Evolutionary conservation across 768 basidiomycete species (phyloP), one percentile per base, ranked within the genome.

Genomic region (Sarcodon aspratus): DNA sequence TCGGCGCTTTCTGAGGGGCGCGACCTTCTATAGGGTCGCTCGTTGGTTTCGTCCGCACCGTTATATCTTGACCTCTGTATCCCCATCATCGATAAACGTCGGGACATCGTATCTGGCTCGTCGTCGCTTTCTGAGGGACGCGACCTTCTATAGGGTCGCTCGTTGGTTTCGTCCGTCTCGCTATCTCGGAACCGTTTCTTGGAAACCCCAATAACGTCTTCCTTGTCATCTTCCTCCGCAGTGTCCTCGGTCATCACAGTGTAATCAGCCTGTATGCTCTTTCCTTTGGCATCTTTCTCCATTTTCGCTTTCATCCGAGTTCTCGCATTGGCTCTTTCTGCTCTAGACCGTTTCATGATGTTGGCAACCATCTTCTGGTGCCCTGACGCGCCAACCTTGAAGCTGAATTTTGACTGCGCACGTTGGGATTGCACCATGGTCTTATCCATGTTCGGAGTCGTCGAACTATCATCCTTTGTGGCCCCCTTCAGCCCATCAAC

Each of bases 161-260:
- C 21, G 21, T 27, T 27, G 21, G 21, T 27, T 27, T 27, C 21
- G 21, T 27, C 21, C 33, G 55, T 51, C 34, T 44, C 52, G 50
- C 36, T 59, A 49, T 48, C 11, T 55, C 54, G 36, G 37, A 54
- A 48, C 46, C 50, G 36, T 53, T 53, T 11, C 48, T 45, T 9
- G 48, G 48, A 7, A 33, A 47, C 11, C n/a, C 33, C 36, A 21
- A 50, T 49, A 15, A 7, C 7, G 9, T 42, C 17, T 17, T 48
- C 46, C 13, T 38, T 40, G 33, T 50, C 53, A 17, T 47, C 21
- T 12, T 50, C 46, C 27, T 51, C 51, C 36, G 46, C 43, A 8
- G 50, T 47, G 33, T 34, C 3, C 48, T 44, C 12, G 51, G 44
- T 6, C 44, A 46, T n/a, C 38, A 15, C 18, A 44, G 47, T 5